phyloP scores from a whole-genome alignment of 352 stramenopile genomes.

The Phytophthora citricola region DNA sequence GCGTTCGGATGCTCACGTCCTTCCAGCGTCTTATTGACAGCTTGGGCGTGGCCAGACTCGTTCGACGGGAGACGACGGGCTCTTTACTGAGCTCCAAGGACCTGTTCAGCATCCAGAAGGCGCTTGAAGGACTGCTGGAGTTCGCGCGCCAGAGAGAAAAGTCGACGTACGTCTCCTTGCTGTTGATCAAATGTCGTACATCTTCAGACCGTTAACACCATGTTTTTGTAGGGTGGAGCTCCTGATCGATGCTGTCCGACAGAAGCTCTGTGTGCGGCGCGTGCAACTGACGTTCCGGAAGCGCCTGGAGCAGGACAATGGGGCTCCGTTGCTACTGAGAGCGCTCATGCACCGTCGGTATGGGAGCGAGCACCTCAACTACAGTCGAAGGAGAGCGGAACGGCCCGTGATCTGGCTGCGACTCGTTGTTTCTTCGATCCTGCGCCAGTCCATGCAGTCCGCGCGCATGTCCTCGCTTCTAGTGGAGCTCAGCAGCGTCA shows the following conservation, averaged over 20 bases:
- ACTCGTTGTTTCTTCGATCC: conserved; percentile 63
- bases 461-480: conserved; percentile 42
- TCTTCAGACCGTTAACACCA: neutral
- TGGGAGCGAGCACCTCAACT: conserved; percentile 35
- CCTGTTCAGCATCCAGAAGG: conserved; percentile 71
- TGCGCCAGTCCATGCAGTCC: conserved; percentile 49
- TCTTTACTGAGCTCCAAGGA: conserved; percentile 62
- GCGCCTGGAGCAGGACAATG: conserved; percentile 67
- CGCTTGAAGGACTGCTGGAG: conserved; percentile 60
- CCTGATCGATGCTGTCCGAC: conserved; percentile 70
- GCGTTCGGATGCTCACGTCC: conserved; percentile 56
- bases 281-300: conserved; percentile 77
- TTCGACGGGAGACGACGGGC: conserved; percentile 64
- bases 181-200: neutral
- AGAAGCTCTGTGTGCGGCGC: conserved; percentile 75
- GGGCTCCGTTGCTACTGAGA: conserved; percentile 77
- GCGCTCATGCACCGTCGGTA: conserved; percentile 76
- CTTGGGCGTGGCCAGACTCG: conserved; percentile 54
- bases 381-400: conserved; percentile 42
- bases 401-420: conserved; percentile 67
- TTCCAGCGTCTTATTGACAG: conserved; percentile 69
- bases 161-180: conserved; percentile 43
- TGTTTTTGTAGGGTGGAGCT: conserved; percentile 50
- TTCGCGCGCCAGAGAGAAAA: conserved; percentile 74
- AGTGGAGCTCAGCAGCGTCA: conserved; percentile 55